Base-by-base conservation (phyloP, 2,329 filamentous ascomycete genomes). In the Lecanicillium sp. region DNA sequence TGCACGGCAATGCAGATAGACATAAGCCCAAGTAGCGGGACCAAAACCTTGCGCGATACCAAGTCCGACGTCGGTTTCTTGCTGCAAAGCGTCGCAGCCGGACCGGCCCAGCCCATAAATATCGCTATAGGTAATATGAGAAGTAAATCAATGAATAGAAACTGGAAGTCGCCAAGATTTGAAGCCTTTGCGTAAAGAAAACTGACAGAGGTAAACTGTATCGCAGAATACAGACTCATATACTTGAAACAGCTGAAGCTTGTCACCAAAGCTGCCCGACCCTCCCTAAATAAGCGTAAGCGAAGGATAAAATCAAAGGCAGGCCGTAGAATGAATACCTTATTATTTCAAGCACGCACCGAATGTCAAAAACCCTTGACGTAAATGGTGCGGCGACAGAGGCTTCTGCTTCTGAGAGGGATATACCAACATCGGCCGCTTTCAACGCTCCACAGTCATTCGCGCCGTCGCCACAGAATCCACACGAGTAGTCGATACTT, bases 181-280 rank as follows among this genome's bases (percentile, higher is more conserved):
- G 86, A 94, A 9, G 85, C 94, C 7, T 81, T 88, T 6, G 88
- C 85, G 60, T 98, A 98, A 13, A 98, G 73, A 57, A 98, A 95
- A 71, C 85, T 94, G 54, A 98, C 94, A 1, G 86, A 87, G 7
- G 87, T 94, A 67, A 98, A 98, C 60, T 98, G 92, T 48, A 98
- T 98, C n/a, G 92, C 90, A 3, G 89, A 96, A 67, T 98, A 98
- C 48, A 98, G 65, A 51, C 85, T 94, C 94, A 98, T 98, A 64
- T 94, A 98, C 67, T 96, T 98, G 74, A 98, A 98, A 67, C 92
- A 98, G 65, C 86, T 94, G 67, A 98, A 98, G 61, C 88, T 95
- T 11, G 92, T 98, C n/a, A 96, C 89, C 25, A 98, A 73, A 25
- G 94, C 86, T 15, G 90, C 90, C 45, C 94, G 80, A 15, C 92